A percentile compares a stretch with the other conserved stretches of the same genome.
Evolutionary conservation across 306 rosid genomes (phyloP).

Genomic region (Sicyos baderoa): DNA sequence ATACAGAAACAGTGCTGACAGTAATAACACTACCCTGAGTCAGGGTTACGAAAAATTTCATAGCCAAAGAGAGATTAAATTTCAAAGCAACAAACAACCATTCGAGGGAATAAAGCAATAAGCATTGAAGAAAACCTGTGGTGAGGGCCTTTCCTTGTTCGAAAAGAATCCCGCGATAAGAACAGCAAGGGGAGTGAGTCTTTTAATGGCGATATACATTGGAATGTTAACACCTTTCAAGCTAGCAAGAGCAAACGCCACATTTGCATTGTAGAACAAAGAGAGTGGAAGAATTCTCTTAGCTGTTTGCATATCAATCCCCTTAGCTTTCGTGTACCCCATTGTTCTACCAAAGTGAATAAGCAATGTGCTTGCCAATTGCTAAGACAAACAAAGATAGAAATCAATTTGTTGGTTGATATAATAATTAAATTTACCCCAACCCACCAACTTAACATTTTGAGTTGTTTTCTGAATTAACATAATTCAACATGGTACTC

Average conservation of each 20-base stretch:
- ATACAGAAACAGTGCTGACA: background rate
- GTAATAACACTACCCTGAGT: background rate
- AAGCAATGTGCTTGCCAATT: slow-evolving; percentile 63
- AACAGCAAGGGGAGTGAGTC: slow-evolving; percentile 96
- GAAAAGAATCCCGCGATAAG: slow-evolving; percentile 61
- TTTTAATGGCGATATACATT: slow-evolving; percentile 93
- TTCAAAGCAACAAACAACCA: background rate
- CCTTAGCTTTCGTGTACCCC: slow-evolving; percentile 69
- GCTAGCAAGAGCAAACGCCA: slow-evolving; percentile 93
- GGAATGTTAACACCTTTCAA: slow-evolving; percentile 95
- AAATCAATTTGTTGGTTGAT: background rate
- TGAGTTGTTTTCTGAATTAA: too few species aligned
- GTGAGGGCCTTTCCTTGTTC: slow-evolving; percentile 69
- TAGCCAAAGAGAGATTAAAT: background rate
- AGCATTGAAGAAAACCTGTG: slow-evolving; percentile 36
- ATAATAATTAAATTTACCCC: too few species aligned
- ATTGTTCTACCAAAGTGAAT: slow-evolving; percentile 55
- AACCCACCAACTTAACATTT: background rate
- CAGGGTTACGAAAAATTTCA: too few species aligned
- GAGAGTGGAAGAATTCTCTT: slow-evolving; percentile 68
- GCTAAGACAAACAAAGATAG: slow-evolving; percentile 36
- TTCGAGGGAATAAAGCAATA: background rate
- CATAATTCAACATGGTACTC: too few species aligned
- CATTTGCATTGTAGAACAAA: slow-evolving; percentile 86
- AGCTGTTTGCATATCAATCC: slow-evolving; percentile 55